Evolutionary conservation across 2,329 filamentous ascomycete genomes (phyloP).

Genomic region (Spiromastix sp.): DNA sequence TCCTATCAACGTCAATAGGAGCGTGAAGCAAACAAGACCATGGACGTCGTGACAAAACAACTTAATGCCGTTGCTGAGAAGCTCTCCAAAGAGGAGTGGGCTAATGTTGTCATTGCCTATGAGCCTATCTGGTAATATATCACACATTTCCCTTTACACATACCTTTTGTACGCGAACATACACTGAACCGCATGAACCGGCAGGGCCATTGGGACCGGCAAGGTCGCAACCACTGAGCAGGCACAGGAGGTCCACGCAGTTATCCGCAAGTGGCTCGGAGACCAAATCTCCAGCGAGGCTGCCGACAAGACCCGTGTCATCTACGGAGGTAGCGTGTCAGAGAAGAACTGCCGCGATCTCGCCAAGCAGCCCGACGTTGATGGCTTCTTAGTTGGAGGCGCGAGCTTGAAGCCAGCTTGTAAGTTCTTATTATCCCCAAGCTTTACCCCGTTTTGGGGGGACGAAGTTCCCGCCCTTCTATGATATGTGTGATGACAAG

Average conservation of each 20-base stretch:
- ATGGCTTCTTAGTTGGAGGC: constrained; percentile 94
- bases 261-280: constrained; percentile 77
- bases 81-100: constrained; percentile 65
- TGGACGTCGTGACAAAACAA: constrained; percentile 63
- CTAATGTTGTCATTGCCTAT: constrained; percentile 91
- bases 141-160: constrained; percentile 1
- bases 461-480: constrained; percentile 9
- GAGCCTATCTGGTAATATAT: constrained; percentile 93
- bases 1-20: constrained; percentile 38
- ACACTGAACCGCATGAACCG: too few relatives aligned
- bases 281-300: constrained; percentile 66
- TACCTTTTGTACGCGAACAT: too few relatives aligned
- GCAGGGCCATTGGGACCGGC: constrained; percentile 70
- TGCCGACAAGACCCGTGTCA: constrained; percentile 78
- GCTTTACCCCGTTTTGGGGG: too few relatives aligned
- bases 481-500: constrained; percentile 6
- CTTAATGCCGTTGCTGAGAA: constrained; percentile 68
- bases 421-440: constrained; percentile 36
- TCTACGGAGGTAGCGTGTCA: constrained; percentile 92
- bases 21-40: constrained; percentile 75
- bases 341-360: constrained; percentile 98
- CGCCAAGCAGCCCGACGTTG: constrained; percentile 85
- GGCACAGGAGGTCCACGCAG: constrained; percentile 87
- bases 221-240: constrained; percentile 83
- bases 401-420: constrained; percentile 94